These are phyloP conservation scores for Linnemannia elongata DNA, from an alignment of 192 early-diverging fungal species.

Conservation along the genomic window DNA sequence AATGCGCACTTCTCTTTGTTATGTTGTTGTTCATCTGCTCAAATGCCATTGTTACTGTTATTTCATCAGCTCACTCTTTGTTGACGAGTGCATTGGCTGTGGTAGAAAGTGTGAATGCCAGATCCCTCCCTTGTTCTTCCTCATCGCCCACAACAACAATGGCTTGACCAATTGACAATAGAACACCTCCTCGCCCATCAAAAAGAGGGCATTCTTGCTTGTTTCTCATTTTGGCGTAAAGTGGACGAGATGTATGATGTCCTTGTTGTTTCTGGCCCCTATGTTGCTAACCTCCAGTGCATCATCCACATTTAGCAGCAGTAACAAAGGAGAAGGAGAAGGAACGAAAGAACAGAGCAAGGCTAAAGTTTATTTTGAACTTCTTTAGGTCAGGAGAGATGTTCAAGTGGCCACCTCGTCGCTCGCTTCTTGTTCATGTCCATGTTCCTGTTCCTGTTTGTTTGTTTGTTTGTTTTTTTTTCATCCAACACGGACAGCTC, in stretches of 20 bases:
- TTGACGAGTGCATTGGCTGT: not conserved
- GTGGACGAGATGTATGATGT: not conserved
- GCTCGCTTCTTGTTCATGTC: too few species aligned
- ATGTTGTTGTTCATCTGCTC: not conserved
- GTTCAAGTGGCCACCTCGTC: not conserved
- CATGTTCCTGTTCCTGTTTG: not conserved
- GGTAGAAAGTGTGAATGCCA: not conserved
- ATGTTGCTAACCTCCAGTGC: slow-evolving; percentile 14
- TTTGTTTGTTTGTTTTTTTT: not conserved
- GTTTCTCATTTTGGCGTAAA: not conserved
- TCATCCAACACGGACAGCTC: not conserved
- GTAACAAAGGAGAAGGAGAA: not conserved
- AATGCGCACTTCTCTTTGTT: not conserved
- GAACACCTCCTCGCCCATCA: not conserved
- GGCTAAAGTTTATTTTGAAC: not conserved
- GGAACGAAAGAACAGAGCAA: not conserved
- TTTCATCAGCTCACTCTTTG: not conserved
- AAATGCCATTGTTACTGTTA: not conserved
- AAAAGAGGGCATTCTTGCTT: not conserved
- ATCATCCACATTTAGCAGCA: slow-evolving; percentile 15
- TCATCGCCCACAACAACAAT: not conserved
- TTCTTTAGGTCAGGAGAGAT: not conserved
- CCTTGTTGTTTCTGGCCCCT: slow-evolving; percentile 22
- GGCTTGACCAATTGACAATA: not conserved
- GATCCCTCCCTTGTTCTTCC: not conserved